A percentile compares a stretch with the other conserved stretches of the same genome.
These are phyloP conservation scores for Acacia crassicarpa DNA, from an alignment of 306 rosid genomes.

Conservation along the genomic window DNA sequence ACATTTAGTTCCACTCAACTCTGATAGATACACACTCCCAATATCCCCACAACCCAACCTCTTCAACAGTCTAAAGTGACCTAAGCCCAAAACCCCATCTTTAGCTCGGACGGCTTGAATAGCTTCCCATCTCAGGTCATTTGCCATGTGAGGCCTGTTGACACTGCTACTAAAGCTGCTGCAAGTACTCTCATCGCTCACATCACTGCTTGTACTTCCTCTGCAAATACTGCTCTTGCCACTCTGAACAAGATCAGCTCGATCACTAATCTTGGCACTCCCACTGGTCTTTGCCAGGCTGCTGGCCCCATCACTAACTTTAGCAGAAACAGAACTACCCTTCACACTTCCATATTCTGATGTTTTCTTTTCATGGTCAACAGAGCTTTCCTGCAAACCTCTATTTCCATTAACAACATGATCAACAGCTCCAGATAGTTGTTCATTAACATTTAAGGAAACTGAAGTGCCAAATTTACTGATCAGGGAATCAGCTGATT, in stretches of 20 bases:
- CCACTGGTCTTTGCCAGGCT: slow-evolving; percentile 90
- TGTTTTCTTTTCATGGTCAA: slow-evolving; percentile 76
- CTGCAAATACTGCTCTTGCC: slow-evolving; percentile 94
- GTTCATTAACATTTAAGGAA: slow-evolving; percentile 50
- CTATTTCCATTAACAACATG: slow-evolving; percentile 49
- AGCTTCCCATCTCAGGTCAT: slow-evolving; percentile 99
- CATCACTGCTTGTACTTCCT: slow-evolving; percentile 97
- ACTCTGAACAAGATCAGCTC: slow-evolving; percentile 83
- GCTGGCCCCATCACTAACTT: slow-evolving; percentile 88
- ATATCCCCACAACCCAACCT: slow-evolving; percentile 99
- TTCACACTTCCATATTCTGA: slow-evolving; percentile 82
- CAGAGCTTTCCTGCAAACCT: slow-evolving; percentile 60
- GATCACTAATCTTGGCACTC: slow-evolving; percentile 87
- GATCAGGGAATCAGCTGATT: slow-evolving; percentile 53
- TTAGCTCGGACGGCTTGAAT: slow-evolving; percentile 81
- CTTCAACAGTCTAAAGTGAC: slow-evolving; percentile 88
- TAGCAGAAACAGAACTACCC: slow-evolving; percentile 76
- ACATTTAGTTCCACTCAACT: slow-evolving; percentile 93
- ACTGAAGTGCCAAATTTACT: slow-evolving; percentile 51
- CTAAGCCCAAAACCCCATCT: slow-evolving; percentile 84
- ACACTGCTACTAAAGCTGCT: slow-evolving; percentile 92
- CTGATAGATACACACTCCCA: slow-evolving; percentile 96
- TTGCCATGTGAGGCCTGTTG: slow-evolving; percentile 95
- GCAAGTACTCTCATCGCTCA: slow-evolving; percentile 94
- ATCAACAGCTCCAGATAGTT: slow-evolving; percentile 46